Evolutionary conservation across 129 eudicot species (phyloP), one percentile per base, ranked within the genome.

Genomic region (Calendula officinalis): DNA sequence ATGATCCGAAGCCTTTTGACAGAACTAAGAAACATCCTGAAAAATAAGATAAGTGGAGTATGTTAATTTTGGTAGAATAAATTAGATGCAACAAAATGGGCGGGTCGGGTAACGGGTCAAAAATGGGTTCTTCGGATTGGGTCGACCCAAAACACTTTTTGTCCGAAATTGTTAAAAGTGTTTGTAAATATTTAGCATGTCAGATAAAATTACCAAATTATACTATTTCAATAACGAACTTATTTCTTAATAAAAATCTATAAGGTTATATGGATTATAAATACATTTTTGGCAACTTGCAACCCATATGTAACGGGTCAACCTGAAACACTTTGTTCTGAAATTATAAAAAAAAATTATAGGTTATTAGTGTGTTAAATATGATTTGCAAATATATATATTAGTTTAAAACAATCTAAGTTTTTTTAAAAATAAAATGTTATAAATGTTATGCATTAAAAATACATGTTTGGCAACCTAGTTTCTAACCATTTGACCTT

Each of bases 1-100:
- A 88, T 94, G 68, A 94, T 94, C 70, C 91, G 73, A 53, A 94
- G 99, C 73, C 97, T 81, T 81, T 81, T 94, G 68, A 86, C 96
- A 0, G 90, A 88, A 64, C 67, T 62, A n/a, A 82, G 51, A 77
- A 92, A 92, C 96, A 92, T 85, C 87, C 99, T 92, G 94, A 77
- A 68, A 77, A 68, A 75, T 43, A 58, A 33, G 50, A 64, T 34
- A 53, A 56, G 43, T 22, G 6, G 32, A 57, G n/a, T 33, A 69
- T 57, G 40, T 65, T 3, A 47, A 56, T 15, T 53, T 50, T 48
- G 66, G 22, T 41, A 35, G 15, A 52, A 40, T 30, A 71, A 50
- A 33, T 64, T 5, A 27, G 40, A 60, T 40, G 46, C 22, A 13
- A 34, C 33, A 59, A 34, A 47, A 11, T 45, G 4, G 51, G 4